Evolutionary conservation across 1,284 basidiomycete species (phyloP), one percentile per base, ranked within the genome.

Genomic region (Cryptococcus sp.): DNA sequence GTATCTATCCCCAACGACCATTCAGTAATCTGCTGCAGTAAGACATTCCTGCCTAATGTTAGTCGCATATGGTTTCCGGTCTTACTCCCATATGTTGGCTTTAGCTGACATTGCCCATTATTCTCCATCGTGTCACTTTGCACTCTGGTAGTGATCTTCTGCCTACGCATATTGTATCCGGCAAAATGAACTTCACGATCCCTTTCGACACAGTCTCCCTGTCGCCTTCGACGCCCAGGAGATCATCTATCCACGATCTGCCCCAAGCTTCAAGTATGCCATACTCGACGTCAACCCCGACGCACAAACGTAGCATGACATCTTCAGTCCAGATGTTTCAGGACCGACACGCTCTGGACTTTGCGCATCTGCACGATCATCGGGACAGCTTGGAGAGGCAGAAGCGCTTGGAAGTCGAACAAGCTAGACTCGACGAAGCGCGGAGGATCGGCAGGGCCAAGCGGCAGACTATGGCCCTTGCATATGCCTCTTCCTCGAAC

Each of bases 341-440:
- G 47, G 55, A 64, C 23, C 51, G 52, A 57, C 63, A 64, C 42
- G 20, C 49, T 16, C 49, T 53, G 17, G 59, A 64, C 23, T 64
- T 64, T 45, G 57, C 63, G 3, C 63, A 64, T 53, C 52, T 64
- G 16, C 60, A 64, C n/a, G 35, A 52, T 8, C 48, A 48, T 15
- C 47, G n/a, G 10, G 53, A 54, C 17, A 54, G 62, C 11, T 45
- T 46, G 10, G 55, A 60, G 25, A 50, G 58, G 41, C 58, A 52
- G 30, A 59, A 56, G 30, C 52, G 54, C 50, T 50, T 69, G 22
- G 52, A 63, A 30, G 35, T 30, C 23, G 54, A 58, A 27, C 52
- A 65, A 15, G 53, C 47, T 10, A 52, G 55, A 16, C 52, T 76
- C 20, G 68, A 72, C 52, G 62, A 64, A 47, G 65, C 55, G 3